Percentiles rank a stretch among this genome's conserved stretches.
phyloP scores from a whole-genome alignment of 2,329 filamentous ascomycete species.

The Dactylonectria estremocensis region DNA sequence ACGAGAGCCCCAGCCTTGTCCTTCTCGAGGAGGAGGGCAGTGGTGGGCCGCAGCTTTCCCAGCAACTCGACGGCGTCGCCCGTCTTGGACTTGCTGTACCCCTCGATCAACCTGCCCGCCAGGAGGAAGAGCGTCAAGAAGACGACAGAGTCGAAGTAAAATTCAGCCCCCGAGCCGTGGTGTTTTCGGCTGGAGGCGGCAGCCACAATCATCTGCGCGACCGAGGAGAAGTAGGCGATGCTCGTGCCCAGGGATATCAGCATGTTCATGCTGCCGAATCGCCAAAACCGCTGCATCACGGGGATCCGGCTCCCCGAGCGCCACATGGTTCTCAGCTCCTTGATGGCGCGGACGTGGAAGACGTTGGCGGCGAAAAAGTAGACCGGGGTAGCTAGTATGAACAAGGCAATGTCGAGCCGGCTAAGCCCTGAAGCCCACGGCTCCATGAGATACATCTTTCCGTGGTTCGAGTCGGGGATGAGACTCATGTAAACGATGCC shows the following conservation, averaged over 20 bases:
- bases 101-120: constrained; percentile 81
- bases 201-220: constrained; percentile 80
- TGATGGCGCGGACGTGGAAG: constrained; percentile 85
- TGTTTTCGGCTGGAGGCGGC: constrained; percentile 59
- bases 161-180: constrained; percentile 52
- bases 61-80: constrained; percentile 88
- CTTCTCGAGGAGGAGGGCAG: constrained; percentile 78
- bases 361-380: constrained; percentile 90
- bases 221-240: constrained; percentile 88
- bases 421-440: constrained; percentile 81
- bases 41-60: constrained; percentile 82
- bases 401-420: constrained; percentile 83
- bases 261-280: constrained; percentile 98
- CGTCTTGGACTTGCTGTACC: constrained; percentile 92
- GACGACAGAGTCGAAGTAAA: constrained; percentile 94
- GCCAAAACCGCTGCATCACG: constrained; percentile 82
- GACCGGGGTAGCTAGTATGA: constrained; percentile 86
- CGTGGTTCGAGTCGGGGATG: constrained; percentile 70
- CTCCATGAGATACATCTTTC: constrained; percentile 77
- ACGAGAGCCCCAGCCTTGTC: constrained; percentile 53
- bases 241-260: constrained; percentile 90
- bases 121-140: constrained; percentile 93
- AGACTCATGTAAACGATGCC: constrained; percentile 94
- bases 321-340: constrained; percentile 86
- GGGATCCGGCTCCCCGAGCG: constrained; percentile 80